Percentiles rank a stretch among this genome's conserved stretches.
phyloP scores from a whole-genome alignment of 1,139 yeast species.

The Pichia sp. region DNA sequence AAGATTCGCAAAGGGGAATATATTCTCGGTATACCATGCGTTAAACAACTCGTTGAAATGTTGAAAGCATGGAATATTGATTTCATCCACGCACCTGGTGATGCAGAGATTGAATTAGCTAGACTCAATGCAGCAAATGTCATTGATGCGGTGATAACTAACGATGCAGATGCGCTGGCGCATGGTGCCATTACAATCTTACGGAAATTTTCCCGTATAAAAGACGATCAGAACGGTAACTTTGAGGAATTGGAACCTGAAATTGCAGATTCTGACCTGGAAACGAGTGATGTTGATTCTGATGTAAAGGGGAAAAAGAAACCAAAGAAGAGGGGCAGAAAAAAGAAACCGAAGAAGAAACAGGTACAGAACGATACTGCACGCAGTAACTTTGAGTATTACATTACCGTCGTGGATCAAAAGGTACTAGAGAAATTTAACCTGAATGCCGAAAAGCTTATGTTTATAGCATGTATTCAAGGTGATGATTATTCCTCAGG shows the following conservation, averaged over 20 bases:
- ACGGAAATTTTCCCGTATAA: constrained; percentile 43
- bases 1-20: constrained; percentile 3
- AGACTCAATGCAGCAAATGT: constrained; percentile 46
- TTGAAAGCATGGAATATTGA: constrained; percentile 37
- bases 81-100: constrained; percentile 57
- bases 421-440: constrained; percentile 29
- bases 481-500: constrained; percentile 62
- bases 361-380: not conserved
- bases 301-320: too few relatives aligned
- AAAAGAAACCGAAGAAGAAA: not conserved
- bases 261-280: too few relatives aligned
- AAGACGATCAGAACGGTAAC: too few relatives aligned
- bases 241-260: too few relatives aligned
- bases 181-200: constrained; percentile 64
- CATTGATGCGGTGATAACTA: constrained; percentile 67
- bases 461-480: constrained; percentile 44
- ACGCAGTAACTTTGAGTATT: constrained; percentile 27
- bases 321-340: not conserved
- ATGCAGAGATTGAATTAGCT: constrained; percentile 84
- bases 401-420: constrained; percentile 40
- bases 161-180: constrained; percentile 68
- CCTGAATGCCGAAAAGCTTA: constrained; percentile 35
- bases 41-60: constrained; percentile 24
- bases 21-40: constrained; percentile 5
- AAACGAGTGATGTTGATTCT: not conserved